Conservation (phyloP, 805 yeast genomes). For the Yarrowia yakushimensis region DNA sequence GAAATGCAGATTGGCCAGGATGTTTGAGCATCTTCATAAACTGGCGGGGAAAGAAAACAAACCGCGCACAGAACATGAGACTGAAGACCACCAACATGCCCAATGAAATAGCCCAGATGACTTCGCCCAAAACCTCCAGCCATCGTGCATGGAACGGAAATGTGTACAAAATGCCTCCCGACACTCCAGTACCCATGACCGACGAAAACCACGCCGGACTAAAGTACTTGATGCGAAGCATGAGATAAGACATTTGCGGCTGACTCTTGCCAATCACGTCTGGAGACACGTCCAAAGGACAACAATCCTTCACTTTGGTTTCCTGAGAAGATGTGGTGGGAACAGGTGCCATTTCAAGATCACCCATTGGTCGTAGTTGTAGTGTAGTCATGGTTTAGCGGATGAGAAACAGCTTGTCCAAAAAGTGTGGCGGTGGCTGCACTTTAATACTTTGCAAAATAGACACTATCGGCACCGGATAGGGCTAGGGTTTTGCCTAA, state of each 20-base stretch:
- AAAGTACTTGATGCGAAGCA: slow-evolving; percentile 31
- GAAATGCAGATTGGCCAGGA: slow-evolving; percentile 52
- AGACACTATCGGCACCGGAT: slow-evolving; percentile 9
- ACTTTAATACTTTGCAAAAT: slow-evolving; percentile 21
- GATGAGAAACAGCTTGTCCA: no score
- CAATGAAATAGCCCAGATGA: slow-evolving; percentile 59
- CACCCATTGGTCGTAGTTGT: neutral
- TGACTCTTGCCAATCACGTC: neutral
- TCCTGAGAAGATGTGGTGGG: neutral
- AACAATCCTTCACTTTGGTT: neutral
- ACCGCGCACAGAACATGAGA: slow-evolving; percentile 43
- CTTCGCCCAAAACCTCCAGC: slow-evolving; percentile 54
- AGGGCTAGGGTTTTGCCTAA: neutral
- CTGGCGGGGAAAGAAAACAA: slow-evolving; percentile 40
- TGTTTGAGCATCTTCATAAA: slow-evolving; percentile 39
- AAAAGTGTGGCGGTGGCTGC: slow-evolving; percentile 25
- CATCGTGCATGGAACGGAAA: slow-evolving; percentile 66
- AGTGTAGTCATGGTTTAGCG: neutral
- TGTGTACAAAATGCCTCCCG: slow-evolving; percentile 54
- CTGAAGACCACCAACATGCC: slow-evolving; percentile 44
- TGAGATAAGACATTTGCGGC: slow-evolving; percentile 23
- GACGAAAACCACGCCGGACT: slow-evolving; percentile 54
- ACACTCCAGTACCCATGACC: slow-evolving; percentile 84
- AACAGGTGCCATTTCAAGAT: slow-evolving; percentile 16
- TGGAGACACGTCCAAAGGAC: neutral